Base-by-base conservation (phyloP, 352 stramenopile genomes). In the Pythium dissimile region DNA sequence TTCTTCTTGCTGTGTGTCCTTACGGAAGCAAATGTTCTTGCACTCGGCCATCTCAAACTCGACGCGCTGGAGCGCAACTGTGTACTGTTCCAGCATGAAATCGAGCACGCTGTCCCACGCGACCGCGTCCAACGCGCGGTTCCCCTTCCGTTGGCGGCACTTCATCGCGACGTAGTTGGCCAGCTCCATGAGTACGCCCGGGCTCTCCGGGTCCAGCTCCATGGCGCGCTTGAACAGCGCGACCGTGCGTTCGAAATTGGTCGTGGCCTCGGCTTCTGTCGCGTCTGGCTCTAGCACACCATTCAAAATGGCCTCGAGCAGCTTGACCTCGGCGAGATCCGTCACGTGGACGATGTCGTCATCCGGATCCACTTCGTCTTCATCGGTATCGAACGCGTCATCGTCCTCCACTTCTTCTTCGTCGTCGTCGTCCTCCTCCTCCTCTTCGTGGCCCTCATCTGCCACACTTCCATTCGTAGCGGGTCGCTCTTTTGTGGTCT, bases 141-240 rank as follows among this genome's bases (percentile, higher is more conserved):
- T 63, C 23, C 15, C 11, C 21, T 54, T 51, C n/a, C 61, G 61
- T 23, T 60, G 26, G n/a, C 37, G 37, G 23, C 73, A 75, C 35
- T 78, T 79, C 13, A 67, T 66, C 24, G 73, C 66, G 0, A 90
- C 51, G 61, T 88, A 93, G 41, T 76, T 81, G 13, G 80, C 84
- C 55, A 86, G 71, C 61, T 94, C 84, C 70, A 89, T 86, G 16
- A 94, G 49, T 13, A 74, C 77, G 27, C 87, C 80, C 5, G 75
- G 68, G 45, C 77, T 92, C 5, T 72, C 72, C n/a, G 60, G 42
- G 46, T 76, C 75, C 20, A 94, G 53, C 31, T 59, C 71, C 31
- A 80, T 73, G 9, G 80, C 75, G 10, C 75, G 54, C 43, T 85
- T 61, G 54, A 86, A 94, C 7, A 88, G 59, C 49, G 67, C 63